Base-by-base conservation (phyloP, 1,284 basidiomycete genomes). In the Cutaneotrichosporon cutaneum region DNA sequence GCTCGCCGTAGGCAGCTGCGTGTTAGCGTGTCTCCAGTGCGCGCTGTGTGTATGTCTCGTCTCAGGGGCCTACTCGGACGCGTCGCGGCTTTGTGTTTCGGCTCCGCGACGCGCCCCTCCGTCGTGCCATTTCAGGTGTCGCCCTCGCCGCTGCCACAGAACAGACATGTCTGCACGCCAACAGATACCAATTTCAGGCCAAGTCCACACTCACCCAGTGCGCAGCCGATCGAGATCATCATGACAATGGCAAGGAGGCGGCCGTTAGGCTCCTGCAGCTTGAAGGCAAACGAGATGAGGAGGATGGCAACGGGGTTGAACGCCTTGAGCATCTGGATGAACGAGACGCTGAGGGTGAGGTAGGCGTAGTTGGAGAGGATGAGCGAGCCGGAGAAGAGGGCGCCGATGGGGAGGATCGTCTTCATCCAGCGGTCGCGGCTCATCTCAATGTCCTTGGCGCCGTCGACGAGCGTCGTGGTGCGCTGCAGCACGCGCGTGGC, bases 241-340 rank as follows among this genome's bases (percentile, higher is more conserved):
- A 58, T 6, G n/a, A 97, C 90, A 67, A 98, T 96, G 61, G 88
- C 72, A 6, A 86, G 87, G 7, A 96, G 85, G 68, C 86, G 88
- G 69, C 85, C 85, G 78, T 85, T 93, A 7, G 94, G 91, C 65
- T 96, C 92, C 77, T 93, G 89, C 65, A 94, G 87, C 67, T 89
- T 88, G 83, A 90, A 91, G 0, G 86, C 83, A 84, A 94, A 97
- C 9, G 93, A 94, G 73, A 97, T 94, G 68, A 98, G 85, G 35
- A 98, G 86, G 70, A 98, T 96, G 1, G 94, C 92, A 16, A 97
- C 94, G 0, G 94, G 93, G n/a, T 85, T 91, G 82, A 98, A 98
- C 9, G 94, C 95, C 86, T 96, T 96, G 82, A 97, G 88, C 94
- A 98, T 98, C 78, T 97, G 94, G 69, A 97, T 96, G 81, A 94